Evolutionary conservation across 2,329 filamentous ascomycete species (phyloP).

Genomic region (Ceratocystis eucalypticola): DNA sequence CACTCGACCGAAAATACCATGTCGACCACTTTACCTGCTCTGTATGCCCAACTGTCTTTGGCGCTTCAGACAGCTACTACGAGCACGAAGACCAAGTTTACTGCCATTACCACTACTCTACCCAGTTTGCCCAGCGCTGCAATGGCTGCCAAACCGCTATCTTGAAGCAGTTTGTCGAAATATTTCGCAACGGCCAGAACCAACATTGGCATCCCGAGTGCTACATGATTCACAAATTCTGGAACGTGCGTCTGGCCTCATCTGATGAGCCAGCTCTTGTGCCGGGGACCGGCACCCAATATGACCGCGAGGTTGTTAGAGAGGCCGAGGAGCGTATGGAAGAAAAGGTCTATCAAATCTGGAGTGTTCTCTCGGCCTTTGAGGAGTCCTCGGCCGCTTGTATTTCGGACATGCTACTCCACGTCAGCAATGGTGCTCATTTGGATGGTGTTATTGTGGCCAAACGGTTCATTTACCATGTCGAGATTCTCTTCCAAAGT

Average conservation of each 20-base stretch:
- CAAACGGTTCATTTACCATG: constrained; percentile 90
- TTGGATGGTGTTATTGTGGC: constrained; percentile 89
- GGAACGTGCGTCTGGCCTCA: constrained; percentile 69
- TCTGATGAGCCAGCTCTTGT: constrained; percentile 15
- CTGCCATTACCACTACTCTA: constrained; percentile 98
- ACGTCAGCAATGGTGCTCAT: constrained; percentile 95
- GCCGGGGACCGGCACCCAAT: constrained; percentile 24
- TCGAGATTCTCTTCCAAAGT: constrained; percentile 81
- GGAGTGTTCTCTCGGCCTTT: constrained; percentile 93
- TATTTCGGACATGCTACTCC: constrained; percentile 96
- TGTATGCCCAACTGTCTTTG: constrained; percentile 92
- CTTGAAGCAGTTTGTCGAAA: constrained; percentile 97
- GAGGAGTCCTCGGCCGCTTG: constrained; percentile 96
- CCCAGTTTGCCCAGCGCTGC: constrained; percentile 87
- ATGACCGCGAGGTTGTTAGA: constrained; percentile 57
- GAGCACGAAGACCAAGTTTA: constrained; percentile 94
- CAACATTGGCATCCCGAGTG: constrained; percentile 99
- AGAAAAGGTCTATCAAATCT: constrained; percentile 94
- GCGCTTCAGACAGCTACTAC: constrained; percentile 96
- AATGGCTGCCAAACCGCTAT: constrained; percentile 96
- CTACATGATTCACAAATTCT: constrained; percentile 99
- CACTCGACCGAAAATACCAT: constrained; percentile 93
- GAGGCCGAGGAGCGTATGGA: constrained; percentile 89
- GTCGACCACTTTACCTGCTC: constrained; percentile 99
- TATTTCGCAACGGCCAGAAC: constrained; percentile 93